A percentile compares a stretch with the other conserved stretches of the same genome.
Evolutionary conservation across 306 rosid genomes (phyloP).

Genomic region (Vigna mungo): DNA sequence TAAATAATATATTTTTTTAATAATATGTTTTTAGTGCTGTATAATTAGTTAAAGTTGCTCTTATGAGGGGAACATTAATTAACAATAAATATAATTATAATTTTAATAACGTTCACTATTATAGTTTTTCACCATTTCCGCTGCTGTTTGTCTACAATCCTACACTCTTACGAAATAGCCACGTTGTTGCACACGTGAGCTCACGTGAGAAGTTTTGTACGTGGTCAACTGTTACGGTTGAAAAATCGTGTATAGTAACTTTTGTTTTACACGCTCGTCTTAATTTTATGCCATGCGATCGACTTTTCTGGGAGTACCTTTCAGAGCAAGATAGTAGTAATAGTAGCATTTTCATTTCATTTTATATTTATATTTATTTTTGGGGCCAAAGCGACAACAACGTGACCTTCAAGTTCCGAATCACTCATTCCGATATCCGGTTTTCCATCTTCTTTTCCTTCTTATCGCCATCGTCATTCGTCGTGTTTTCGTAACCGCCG

Average conservation of each 20-base stretch:
- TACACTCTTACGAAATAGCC: background rate
- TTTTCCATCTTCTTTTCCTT: background rate
- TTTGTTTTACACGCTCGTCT: background rate
- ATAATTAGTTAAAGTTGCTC: background rate
- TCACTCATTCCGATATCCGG: constrained; percentile 31
- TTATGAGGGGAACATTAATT: background rate
- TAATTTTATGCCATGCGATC: constrained; percentile 10
- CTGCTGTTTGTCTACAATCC: too few relatives aligned
- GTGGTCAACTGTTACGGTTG: constrained; percentile 29
- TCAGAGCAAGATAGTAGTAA: constrained; percentile 17
- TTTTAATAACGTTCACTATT: too few relatives aligned
- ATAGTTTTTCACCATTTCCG: too few relatives aligned
- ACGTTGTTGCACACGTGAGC: constrained; percentile 27
- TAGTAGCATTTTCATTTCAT: background rate
- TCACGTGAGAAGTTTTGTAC: background rate
- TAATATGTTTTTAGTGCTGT: background rate
- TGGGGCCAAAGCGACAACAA: constrained; percentile 11
- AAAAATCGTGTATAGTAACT: background rate
- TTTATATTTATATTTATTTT: background rate
- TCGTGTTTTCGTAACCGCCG: constrained; percentile 21
- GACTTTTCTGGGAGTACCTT: background rate
- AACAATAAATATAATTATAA: background rate
- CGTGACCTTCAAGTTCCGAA: constrained; percentile 55
- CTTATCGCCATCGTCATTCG: background rate
- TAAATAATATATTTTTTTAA: background rate